A percentile compares a stretch with the other conserved stretches of the same genome.
phyloP scores from a whole-genome alignment of 192 early-diverging fungal genomes.

The Mortierella hygrophila region DNA sequence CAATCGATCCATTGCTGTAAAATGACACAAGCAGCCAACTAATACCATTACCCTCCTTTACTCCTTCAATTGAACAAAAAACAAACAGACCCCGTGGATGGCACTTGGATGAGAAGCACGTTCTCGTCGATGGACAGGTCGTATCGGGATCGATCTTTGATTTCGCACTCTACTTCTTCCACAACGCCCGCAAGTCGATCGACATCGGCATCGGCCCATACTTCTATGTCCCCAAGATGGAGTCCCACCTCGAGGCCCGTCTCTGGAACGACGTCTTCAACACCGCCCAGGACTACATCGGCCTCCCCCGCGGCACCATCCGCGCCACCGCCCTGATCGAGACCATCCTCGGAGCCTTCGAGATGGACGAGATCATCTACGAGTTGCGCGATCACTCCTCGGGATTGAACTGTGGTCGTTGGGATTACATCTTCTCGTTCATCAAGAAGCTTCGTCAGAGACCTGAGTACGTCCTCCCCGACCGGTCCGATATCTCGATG shows the following conservation, averaged over 20 bases:
- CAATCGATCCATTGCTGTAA: neutral
- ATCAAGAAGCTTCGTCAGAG: conserved; percentile 97
- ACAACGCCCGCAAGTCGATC: conserved; percentile 89
- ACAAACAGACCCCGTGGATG: conserved; percentile 89
- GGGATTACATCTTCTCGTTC: conserved; percentile 99
- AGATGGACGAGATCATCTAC: conserved; percentile 99
- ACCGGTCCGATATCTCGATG: conserved; percentile 93
- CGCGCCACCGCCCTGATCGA: conserved; percentile 97
- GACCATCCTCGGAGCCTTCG: conserved; percentile 95
- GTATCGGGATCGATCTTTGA: conserved; percentile 95
- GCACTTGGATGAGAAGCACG: conserved; percentile 97
- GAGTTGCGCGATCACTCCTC: conserved; percentile 98
- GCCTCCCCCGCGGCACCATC: conserved; percentile 94
- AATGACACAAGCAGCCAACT: neutral
- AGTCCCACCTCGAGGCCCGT: conserved; percentile 94
- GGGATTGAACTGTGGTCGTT: conserved; percentile 98
- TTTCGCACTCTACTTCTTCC: conserved; percentile 98
- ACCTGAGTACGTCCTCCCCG: conserved; percentile 87
- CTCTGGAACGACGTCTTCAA: conserved; percentile 99
- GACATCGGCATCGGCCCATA: conserved; percentile 92
- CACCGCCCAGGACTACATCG: conserved; percentile 89
- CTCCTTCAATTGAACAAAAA: neutral
- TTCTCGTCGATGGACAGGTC: conserved; percentile 91
- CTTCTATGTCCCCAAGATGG: conserved; percentile 99
- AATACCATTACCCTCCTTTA: neutral